Conservation (phyloP, 1,284 basidiomycete genomes). For the Ceratobasidium sp. region DNA sequence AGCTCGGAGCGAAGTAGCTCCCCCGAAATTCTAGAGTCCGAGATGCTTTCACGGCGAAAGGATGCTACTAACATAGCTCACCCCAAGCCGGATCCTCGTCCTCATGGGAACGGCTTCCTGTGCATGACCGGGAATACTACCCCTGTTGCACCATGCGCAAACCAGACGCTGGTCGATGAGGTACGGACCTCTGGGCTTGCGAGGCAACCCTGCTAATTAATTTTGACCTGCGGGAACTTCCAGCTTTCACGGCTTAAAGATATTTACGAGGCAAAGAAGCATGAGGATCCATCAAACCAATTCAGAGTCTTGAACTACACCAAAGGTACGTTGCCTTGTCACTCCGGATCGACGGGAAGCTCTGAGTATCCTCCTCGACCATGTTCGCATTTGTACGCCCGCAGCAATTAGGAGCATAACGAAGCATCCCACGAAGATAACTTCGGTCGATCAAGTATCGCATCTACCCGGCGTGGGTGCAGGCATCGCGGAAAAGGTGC, state of each 20-base stretch:
- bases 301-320: conserved; percentile 41
- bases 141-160: conserved; percentile 18
- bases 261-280: conserved; percentile 41
- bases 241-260: conserved; percentile 34
- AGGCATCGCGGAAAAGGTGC: conserved; percentile 75
- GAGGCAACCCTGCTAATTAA: conserved; percentile 18
- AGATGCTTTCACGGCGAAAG: neutral
- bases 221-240: conserved; percentile 22
- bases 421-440: conserved; percentile 66
- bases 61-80: neutral
- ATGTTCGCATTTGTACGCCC: neutral
- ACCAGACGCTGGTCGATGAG: conserved; percentile 40
- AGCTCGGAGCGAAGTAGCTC: conserved; percentile 37
- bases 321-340: conserved; percentile 19
- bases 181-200: conserved; percentile 18
- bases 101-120: conserved; percentile 39
- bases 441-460: conserved; percentile 65
- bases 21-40: conserved; percentile 21
- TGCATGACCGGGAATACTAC: conserved; percentile 33
- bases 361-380: neutral
- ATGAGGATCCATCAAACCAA: conserved; percentile 41
- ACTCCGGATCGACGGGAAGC: neutral
- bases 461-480: conserved; percentile 70
- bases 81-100: conserved; percentile 7
- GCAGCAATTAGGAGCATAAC: conserved; percentile 63